phyloP scores from a whole-genome alignment of 2,329 filamentous ascomycete genomes.

The Cladosporium colombiae region DNA sequence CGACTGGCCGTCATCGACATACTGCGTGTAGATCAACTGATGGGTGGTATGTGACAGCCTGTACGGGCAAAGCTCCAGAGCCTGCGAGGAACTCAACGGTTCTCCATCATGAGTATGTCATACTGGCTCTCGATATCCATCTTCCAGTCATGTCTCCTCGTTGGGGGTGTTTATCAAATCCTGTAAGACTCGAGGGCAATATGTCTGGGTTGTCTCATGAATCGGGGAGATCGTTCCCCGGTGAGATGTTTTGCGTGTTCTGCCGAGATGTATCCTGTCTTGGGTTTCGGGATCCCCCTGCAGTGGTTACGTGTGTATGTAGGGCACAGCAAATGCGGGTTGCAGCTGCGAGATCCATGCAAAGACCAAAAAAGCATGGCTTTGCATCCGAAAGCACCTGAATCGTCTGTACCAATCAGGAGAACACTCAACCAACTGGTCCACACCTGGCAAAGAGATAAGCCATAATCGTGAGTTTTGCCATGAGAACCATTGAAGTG shows the following conservation, averaged over 20 bases:
- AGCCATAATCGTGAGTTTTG: not conserved
- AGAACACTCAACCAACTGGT: no score
- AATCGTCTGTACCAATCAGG: no score
- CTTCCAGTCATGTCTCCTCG: not conserved
- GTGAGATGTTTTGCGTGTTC: not conserved
- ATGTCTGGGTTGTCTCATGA: not conserved
- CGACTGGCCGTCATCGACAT: not conserved
- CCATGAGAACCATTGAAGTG: not conserved
- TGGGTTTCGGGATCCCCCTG: no score
- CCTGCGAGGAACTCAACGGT: not conserved
- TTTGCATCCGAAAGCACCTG: no score
- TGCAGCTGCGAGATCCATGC: no score
- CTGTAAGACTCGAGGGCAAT: not conserved
- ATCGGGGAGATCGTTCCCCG: not conserved
- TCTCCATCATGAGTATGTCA: not conserved
- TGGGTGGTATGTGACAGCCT: not conserved
- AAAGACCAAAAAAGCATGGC: no score
- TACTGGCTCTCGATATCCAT: not conserved
- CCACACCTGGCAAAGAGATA: no score
- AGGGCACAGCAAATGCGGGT: no score
- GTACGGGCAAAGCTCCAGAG: not conserved
- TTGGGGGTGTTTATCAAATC: not conserved
- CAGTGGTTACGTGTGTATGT: no score
- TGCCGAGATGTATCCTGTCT: not conserved
- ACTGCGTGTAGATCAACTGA: not conserved